phyloP scores from a whole-genome alignment of 331 rosid genomes.

The Dryas integrifolia region DNA sequence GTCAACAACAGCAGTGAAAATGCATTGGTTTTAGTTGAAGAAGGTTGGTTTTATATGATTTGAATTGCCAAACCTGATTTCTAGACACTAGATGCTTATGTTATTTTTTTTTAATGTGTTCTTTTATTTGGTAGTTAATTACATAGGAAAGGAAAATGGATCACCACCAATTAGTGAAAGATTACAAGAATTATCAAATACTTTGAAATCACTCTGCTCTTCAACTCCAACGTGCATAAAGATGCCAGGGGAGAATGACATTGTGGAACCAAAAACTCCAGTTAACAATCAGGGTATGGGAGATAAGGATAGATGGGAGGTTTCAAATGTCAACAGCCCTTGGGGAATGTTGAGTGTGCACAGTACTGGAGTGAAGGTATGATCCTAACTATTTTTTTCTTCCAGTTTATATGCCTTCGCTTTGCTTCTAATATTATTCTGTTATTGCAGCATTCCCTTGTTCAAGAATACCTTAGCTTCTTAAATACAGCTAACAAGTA shows the following conservation, averaged over 20 bases:
- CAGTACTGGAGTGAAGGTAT: constrained; percentile 66
- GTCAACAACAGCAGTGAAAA: constrained; percentile 17
- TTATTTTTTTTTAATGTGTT: background rate
- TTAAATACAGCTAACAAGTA: constrained; percentile 82
- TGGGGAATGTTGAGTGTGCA: constrained; percentile 56
- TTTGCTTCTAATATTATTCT: constrained; percentile 20
- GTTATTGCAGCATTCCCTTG: constrained; percentile 57
- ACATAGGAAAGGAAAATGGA: constrained; percentile 43
- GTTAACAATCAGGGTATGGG: constrained; percentile 26
- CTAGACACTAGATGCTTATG: constrained; percentile 11
- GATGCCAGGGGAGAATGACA: constrained; percentile 28
- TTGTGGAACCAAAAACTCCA: constrained; percentile 71
- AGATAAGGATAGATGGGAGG: constrained; percentile 35
- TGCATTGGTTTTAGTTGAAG: constrained; percentile 23
- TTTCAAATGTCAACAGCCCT: constrained; percentile 49
- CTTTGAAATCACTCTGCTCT: constrained; percentile 39
- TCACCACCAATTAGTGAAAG: constrained; percentile 77
- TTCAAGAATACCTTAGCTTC: constrained; percentile 54
- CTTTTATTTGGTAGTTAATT: constrained; percentile 37
- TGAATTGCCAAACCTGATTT: constrained; percentile 9
- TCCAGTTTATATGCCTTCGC: background rate
- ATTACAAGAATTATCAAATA: constrained; percentile 57
- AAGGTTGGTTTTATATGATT: constrained; percentile 44
- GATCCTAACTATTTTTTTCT: constrained; percentile 9
- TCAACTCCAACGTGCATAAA: constrained; percentile 40